Evolutionary conservation across 1,284 basidiomycete species (phyloP).

Genomic region (Exobasidium rhododendri): DNA sequence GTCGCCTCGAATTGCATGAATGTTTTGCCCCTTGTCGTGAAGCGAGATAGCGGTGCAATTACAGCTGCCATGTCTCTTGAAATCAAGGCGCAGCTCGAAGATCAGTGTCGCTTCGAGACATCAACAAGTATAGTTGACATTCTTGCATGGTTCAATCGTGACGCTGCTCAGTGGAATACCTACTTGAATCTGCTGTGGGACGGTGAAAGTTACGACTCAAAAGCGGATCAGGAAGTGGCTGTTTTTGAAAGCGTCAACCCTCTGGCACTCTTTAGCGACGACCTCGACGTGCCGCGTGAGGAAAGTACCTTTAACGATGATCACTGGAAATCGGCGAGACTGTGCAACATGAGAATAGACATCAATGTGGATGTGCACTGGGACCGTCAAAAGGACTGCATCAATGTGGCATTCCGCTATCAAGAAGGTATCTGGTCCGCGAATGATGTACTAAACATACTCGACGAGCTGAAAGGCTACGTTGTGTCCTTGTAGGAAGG

Average conservation of each 20-base stretch:
- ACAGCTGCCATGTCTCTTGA: background rate
- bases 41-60: background rate
- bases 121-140: background rate
- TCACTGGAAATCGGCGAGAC: background rate
- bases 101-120: background rate
- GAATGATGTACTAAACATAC: background rate
- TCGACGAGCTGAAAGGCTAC: background rate
- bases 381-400: background rate
- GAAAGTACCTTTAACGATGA: background rate
- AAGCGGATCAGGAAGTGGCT: background rate
- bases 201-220: background rate
- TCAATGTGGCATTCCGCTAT: background rate
- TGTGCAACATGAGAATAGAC: background rate
- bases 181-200: constrained; percentile 5
- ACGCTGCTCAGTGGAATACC: constrained; percentile 4
- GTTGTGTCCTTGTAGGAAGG: too few species aligned
- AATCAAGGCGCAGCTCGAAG: constrained; percentile 8
- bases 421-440: background rate
- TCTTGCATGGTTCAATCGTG: background rate
- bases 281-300: background rate
- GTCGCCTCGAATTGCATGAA: constrained; percentile 34
- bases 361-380: background rate
- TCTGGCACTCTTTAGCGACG: background rate
- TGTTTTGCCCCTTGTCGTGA: constrained; percentile 30
- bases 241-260: background rate